Base-by-base conservation (phyloP, 768 basidiomycete species). In the Boletus reticulatus region DNA sequence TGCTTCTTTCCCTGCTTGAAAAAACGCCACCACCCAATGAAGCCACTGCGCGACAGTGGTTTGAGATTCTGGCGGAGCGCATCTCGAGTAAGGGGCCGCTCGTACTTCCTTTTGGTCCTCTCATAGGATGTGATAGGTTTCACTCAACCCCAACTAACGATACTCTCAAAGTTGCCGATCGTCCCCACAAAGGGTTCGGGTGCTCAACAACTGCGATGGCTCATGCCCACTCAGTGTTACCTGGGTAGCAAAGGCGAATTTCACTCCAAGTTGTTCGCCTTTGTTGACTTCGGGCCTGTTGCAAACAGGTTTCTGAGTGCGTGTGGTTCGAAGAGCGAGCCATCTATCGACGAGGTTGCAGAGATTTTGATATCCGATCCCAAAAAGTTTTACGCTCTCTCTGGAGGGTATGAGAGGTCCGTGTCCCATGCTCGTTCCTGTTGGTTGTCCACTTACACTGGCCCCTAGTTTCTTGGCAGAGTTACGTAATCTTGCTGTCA, bases 281-380 rank as follows among this genome's bases (percentile, higher is more conserved):
- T 94, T 62, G 84, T 98, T 48, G 87, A 96, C 68, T 97, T 96
- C 67, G 95, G 94, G 3, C 66, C 79, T 2, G 74, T 78, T 6
- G 96, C 89, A 24, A 96, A 94, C 61, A 77, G 80, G 4, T 98
- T 99, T 73, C 76, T 99, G 43, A 82, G 80, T 50, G 87, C 89
- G 4, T 92, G 92, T 62, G 96, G 97, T 12, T 91, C 94, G 16
- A 88, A 85, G 65, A 85, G 81, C 42, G 91, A 94, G 65, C 95
- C 96, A 5, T 92, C 84, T 43, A 83, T 94, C 6, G 85, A 92
- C 53, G 93, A 94, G 70, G 79, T 94, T 42, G 86, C 85, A 0
- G 78, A 79, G 50, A 87, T 84, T 50, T 70, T 94, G 42, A 70
- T 95, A 20, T 77, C 77, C 2, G 78, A 92, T 67, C 89, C 93